These are phyloP conservation scores for Cyclostephanos tholiformis DNA, from an alignment of 108 stramenopile genomes.

Conservation along the genomic window DNA sequence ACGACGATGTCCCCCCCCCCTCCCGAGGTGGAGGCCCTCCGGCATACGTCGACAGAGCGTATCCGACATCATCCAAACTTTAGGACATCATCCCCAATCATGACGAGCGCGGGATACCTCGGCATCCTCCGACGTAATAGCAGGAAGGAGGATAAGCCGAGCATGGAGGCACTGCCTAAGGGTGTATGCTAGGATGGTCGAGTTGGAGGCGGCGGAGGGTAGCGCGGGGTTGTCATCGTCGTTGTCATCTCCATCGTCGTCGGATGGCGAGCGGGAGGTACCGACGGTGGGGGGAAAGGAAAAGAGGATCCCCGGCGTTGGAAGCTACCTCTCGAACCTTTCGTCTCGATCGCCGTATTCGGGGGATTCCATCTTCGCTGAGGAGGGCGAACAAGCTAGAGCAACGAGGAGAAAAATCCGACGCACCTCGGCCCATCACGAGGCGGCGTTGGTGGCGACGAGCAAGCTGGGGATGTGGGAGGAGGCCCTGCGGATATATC, in stretches of 20 bases:
- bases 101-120: conserved; percentile 82
- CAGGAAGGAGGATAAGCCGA: conserved; percentile 76
- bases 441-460: conserved; percentile 78
- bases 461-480: conserved; percentile 79
- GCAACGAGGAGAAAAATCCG: conserved; percentile 37
- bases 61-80: conserved; percentile 74
- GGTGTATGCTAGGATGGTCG: conserved; percentile 73
- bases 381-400: conserved; percentile 21
- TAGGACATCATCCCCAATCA: conserved; percentile 67
- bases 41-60: conserved; percentile 60
- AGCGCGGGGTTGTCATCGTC: neutral
- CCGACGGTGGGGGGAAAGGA: neutral
- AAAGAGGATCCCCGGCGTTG: neutral
- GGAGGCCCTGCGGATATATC: conserved; percentile 68
- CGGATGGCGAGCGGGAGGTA: neutral
- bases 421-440: conserved; percentile 68
- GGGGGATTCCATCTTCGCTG: too few relatives aligned
- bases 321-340: too few relatives aligned
- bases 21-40: conserved; percentile 62
- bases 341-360: too few relatives aligned
- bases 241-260: neutral
- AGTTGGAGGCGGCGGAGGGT: conserved; percentile 35
- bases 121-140: conserved; percentile 71
- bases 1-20: conserved; percentile 3
- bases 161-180: conserved; percentile 72